Evolutionary conservation across 768 basidiomycete species (phyloP), one percentile per base, ranked within the genome.

Genomic region (Trametes villosa): DNA sequence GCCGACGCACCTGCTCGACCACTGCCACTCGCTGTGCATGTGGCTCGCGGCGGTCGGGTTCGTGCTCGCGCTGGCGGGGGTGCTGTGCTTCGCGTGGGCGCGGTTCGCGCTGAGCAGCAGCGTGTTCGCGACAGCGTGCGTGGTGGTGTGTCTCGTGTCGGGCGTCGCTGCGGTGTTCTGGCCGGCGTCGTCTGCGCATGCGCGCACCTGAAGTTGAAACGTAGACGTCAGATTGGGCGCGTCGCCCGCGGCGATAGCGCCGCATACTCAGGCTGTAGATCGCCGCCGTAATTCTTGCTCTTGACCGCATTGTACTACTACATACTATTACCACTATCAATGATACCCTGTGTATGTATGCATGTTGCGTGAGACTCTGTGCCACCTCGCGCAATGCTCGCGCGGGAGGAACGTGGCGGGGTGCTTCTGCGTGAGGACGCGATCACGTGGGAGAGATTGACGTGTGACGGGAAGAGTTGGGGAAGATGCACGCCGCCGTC

Each of bases 71-170:
- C 71, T 85, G 26, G 65, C 73, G 11, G 86, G 86, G 0, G 78
- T 85, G 50, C 6, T 84, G 5, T 79, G 78, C 63, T 84, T 79
- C 59, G 75, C 80, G 2, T 87, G 84, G 85, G 76, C 78, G 12
- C 66, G 69, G 24, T 77, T 84, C 56, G 76, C 83, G 1, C 59
- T 31, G 4, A 78, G 76, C 51, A 83, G 81, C 8, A 75, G 81
- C 50, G 68, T 83, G 41, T 79, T 82, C 44, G 74, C 78, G 18
- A 77, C 74, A 20, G 54, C 60, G 7, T 79, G 76, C 59, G 71
- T 83, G 62, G 78, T 65, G 0, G 52, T 73, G 34, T 79, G 77
- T 33, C 20, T 78, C 26, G 38, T 76, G 8, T 58, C 47, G 20
- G 55, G 65, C 18, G 26, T 67, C 9, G 59, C 13, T 1, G 68